Conservation (phyloP, 805 yeast species). For the Spathaspora hagerdaliae region DNA sequence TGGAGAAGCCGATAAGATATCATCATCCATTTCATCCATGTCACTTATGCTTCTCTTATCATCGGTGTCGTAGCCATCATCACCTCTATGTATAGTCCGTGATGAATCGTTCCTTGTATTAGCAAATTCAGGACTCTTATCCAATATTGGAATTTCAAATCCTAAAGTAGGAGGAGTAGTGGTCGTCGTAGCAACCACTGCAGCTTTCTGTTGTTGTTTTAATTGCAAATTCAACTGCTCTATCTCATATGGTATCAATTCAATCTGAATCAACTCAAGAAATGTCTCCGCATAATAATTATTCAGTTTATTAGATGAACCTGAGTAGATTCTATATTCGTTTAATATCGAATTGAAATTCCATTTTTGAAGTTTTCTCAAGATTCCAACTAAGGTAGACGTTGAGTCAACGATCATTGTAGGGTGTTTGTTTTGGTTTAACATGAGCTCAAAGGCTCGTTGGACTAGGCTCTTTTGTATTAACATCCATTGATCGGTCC, state of each 20-base stretch:
- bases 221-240: slow-evolving; percentile 20
- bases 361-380: slow-evolving; percentile 87
- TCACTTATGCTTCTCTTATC: slow-evolving; percentile 24
- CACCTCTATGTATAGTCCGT: slow-evolving; percentile 7
- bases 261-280: slow-evolving; percentile 65
- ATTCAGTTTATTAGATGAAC: slow-evolving; percentile 51
- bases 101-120: background rate
- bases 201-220: background rate
- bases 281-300: slow-evolving; percentile 81
- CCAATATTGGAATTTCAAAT: background rate
- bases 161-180: background rate
- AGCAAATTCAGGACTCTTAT: slow-evolving; percentile 1
- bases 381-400: slow-evolving; percentile 72
- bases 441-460: slow-evolving; percentile 59
- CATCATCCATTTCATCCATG: slow-evolving; percentile 43
- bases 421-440: slow-evolving; percentile 64
- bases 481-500: slow-evolving; percentile 69
- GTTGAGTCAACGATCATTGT: slow-evolving; percentile 75
- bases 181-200: background rate
- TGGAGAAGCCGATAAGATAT: slow-evolving; percentile 56
- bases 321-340: slow-evolving; percentile 71
- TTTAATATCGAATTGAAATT: slow-evolving; percentile 76
- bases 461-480: slow-evolving; percentile 62
- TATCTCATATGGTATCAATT: slow-evolving; percentile 40
- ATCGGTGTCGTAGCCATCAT: slow-evolving; percentile 11